Percentiles rank a stretch among this genome's conserved stretches.
Conservation (phyloP, 345 rosid species). For the Diplotaxis tenuifolia region DNA sequence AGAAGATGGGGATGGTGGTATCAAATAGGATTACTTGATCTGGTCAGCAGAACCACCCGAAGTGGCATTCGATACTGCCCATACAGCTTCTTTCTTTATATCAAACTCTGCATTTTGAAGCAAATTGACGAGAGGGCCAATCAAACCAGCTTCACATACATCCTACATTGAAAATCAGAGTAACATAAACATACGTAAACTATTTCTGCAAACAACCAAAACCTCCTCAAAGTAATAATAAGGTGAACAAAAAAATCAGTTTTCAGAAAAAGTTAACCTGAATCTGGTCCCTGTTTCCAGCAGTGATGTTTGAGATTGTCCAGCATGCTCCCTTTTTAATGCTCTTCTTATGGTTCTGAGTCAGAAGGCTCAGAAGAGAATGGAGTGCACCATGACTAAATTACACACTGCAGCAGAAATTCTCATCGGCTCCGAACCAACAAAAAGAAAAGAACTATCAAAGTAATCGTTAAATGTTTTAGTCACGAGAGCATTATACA, state of each 20-base stretch:
- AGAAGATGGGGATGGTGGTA: too few species aligned
- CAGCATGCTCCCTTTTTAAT: slow-evolving; percentile 98
- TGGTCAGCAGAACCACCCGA: too few species aligned
- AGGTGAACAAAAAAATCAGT: background rate
- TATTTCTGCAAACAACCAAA: too few species aligned
- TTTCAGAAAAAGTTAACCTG: slow-evolving; percentile 48
- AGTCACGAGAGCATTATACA: background rate
- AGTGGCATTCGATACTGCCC: too few species aligned
- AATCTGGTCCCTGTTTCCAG: slow-evolving; percentile 92
- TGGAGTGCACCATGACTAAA: slow-evolving; percentile 73
- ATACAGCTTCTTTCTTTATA: too few species aligned
- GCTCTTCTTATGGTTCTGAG: slow-evolving; percentile 82
- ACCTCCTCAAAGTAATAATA: too few species aligned
- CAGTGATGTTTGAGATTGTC: slow-evolving; percentile 98
- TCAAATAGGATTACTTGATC: too few species aligned
- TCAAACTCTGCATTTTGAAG: too few species aligned
- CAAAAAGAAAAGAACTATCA: background rate
- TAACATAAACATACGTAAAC: too few species aligned
- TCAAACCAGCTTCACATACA: too few species aligned
- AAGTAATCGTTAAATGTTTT: background rate
- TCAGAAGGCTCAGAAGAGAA: slow-evolving; percentile 70
- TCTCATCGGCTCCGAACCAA: slow-evolving; percentile 15
- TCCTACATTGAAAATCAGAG: too few species aligned
- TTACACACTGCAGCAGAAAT: slow-evolving; percentile 55
- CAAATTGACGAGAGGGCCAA: too few species aligned